phyloP scores from a whole-genome alignment of 1,284 basidiomycete genomes.

The Trichosporon sp. region DNA sequence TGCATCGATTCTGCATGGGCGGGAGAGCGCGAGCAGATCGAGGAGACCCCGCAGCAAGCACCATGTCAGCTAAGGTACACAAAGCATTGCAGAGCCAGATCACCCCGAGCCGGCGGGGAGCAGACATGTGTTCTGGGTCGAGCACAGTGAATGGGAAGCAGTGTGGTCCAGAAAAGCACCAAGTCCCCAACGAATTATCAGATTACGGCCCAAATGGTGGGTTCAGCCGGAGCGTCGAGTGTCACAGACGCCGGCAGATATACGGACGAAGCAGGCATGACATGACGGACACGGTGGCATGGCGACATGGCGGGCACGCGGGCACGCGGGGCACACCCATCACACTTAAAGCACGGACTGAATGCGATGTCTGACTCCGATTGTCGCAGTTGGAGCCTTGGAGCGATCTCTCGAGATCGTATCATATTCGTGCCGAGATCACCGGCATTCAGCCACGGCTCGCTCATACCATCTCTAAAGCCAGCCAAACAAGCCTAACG shows the following conservation, averaged over 20 bases:
- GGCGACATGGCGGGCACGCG: too few species aligned
- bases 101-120: too few species aligned
- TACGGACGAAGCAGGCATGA: too few species aligned
- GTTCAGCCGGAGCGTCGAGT: not conserved
- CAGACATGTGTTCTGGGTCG: too few species aligned
- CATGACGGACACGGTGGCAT: too few species aligned
- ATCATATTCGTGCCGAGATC: not conserved
- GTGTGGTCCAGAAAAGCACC: not conserved
- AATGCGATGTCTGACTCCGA: not conserved
- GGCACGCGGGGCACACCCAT: too few species aligned
- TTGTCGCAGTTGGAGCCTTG: not conserved
- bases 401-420: not conserved
- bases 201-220: constrained; percentile 8
- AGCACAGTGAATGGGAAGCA: not conserved
- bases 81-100: too few species aligned
- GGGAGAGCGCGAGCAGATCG: too few species aligned
- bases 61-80: not conserved
- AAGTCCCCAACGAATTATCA: constrained; percentile 8
- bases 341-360: not conserved
- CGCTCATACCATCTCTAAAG: not conserved
- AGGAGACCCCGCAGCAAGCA: too few species aligned
- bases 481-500: not conserved
- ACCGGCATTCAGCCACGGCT: not conserved
- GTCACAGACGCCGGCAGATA: too few species aligned
- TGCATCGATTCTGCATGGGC: too few species aligned